Conservation (phyloP, 2,329 filamentous ascomycete species). For the Fusarium xylarioides region DNA sequence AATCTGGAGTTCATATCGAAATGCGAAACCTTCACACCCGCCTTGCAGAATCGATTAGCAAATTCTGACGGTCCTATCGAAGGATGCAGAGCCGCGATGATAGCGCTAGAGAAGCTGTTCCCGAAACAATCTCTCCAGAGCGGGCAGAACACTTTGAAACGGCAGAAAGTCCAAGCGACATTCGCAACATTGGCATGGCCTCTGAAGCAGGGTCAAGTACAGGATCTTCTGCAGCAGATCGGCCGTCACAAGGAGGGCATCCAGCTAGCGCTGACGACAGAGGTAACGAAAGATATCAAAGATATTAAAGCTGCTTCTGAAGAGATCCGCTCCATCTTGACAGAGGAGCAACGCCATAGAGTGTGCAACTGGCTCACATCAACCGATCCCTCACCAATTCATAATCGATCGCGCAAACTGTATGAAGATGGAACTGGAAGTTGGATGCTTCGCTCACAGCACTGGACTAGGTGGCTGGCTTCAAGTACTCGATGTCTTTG, state of each 20-base stretch:
- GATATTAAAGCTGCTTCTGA: not conserved
- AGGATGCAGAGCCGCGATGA: not conserved
- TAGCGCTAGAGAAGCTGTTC: fast-evolving
- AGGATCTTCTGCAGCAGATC: not conserved
- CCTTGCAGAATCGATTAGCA: not conserved
- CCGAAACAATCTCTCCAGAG: not conserved
- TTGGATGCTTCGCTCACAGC: not conserved
- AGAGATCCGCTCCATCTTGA: not conserved
- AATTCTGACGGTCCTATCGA: not conserved
- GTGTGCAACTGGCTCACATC: not conserved
- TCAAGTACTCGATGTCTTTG: not conserved
- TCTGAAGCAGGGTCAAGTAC: not conserved
- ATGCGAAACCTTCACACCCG: not conserved
- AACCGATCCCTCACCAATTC: not conserved
- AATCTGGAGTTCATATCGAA: not conserved
- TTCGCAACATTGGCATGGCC: not conserved
- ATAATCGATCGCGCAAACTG: not conserved
- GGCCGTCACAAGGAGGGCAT: fast-evolving
- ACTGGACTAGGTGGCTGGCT: fast-evolving
- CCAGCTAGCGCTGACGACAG: not conserved
- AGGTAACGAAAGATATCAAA: not conserved
- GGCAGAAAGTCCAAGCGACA: not conserved
- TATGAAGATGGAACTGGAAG: not conserved
- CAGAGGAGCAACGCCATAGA: fast-evolving
- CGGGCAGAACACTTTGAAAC: not conserved